phyloP scores from a whole-genome alignment of 1,139 yeast species.

The Pichia cactophila region DNA sequence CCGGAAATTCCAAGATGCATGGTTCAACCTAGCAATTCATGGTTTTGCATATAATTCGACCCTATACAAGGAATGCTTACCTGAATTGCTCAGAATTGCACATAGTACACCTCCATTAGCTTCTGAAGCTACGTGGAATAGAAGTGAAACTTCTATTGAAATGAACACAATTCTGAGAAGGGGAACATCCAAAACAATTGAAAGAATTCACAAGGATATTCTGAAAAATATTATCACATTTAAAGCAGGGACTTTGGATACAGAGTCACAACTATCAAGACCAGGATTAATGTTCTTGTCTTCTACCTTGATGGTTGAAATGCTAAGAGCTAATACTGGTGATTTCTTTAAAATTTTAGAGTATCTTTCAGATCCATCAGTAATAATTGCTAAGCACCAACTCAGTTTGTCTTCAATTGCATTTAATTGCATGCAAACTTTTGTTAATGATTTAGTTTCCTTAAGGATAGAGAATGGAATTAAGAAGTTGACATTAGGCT shows the following conservation, averaged over 20 bases:
- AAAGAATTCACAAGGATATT: constrained; percentile 64
- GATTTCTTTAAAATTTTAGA: constrained; percentile 66
- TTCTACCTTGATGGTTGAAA: constrained; percentile 72
- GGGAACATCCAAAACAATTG: constrained; percentile 79
- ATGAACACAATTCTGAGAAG: constrained; percentile 85
- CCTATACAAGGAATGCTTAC: constrained; percentile 42
- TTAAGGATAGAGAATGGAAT: constrained; percentile 40
- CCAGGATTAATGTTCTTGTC: constrained; percentile 86
- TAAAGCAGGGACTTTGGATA: constrained; percentile 11
- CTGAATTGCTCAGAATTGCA: constrained; percentile 62
- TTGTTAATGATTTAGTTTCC: constrained; percentile 30
- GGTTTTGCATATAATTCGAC: constrained; percentile 67
- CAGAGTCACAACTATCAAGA: constrained; percentile 52
- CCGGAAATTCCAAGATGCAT: constrained; percentile 70
- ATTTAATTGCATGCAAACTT: constrained; percentile 51
- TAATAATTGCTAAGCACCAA: constrained; percentile 65
- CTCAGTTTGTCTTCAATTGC: constrained; percentile 63
- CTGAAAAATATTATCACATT: constrained; percentile 21
- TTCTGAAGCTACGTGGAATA: constrained; percentile 75
- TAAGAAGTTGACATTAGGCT: constrained; percentile 58
- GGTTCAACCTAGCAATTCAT: constrained; percentile 93
- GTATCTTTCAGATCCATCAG: constrained; percentile 83
- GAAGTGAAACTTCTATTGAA: constrained; percentile 87
- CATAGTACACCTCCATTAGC: constrained; percentile 89
- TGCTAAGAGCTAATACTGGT: constrained; percentile 71